These are phyloP conservation scores for Aspergillus piperis DNA, from an alignment of 2,329 filamentous ascomycete species.

Conservation along the genomic window DNA sequence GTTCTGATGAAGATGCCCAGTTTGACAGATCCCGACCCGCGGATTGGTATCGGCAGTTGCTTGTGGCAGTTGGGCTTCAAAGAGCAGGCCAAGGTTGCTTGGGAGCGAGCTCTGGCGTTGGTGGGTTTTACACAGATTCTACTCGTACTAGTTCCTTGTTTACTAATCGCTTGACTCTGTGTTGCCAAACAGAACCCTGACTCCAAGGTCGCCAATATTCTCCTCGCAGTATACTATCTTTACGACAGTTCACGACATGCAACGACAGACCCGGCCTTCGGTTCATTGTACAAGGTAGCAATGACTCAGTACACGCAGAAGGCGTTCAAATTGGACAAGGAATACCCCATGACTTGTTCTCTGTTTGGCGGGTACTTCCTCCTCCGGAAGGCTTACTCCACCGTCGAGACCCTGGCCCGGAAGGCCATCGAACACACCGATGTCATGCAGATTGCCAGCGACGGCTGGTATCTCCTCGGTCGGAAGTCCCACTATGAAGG, in stretches of 20 bases:
- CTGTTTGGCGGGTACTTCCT: slow-evolving; percentile 91
- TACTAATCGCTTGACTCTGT: not conserved
- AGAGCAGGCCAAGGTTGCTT: slow-evolving; percentile 85
- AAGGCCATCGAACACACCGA: slow-evolving; percentile 96
- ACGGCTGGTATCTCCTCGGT: slow-evolving; percentile 94
- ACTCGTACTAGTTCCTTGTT: not conserved
- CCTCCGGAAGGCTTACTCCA: slow-evolving; percentile 74
- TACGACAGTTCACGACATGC: slow-evolving; percentile 81
- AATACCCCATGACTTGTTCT: slow-evolving; percentile 83
- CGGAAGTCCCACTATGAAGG: slow-evolving; percentile 85
- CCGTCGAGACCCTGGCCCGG: slow-evolving; percentile 82
- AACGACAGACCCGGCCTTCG: slow-evolving; percentile 81
- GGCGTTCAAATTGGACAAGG: slow-evolving; percentile 90
- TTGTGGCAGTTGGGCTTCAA: slow-evolving; percentile 96
- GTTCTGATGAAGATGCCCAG: slow-evolving; percentile 83
- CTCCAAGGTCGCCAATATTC: slow-evolving; percentile 85
- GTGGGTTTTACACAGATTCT: slow-evolving; percentile 41
- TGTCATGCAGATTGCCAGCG: slow-evolving; percentile 92
- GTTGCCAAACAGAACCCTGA: slow-evolving; percentile 59
- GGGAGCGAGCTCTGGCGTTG: slow-evolving; percentile 83
- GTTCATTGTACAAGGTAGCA: slow-evolving; percentile 82
- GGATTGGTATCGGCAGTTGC: slow-evolving; percentile 94
- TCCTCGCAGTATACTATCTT: slow-evolving; percentile 87
- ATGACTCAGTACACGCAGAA: slow-evolving; percentile 95
- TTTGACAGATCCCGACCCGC: slow-evolving; percentile 87